These are phyloP conservation scores for Colletotrichum siamense DNA, from an alignment of 2,329 filamentous ascomycete genomes.

Conservation along the genomic window DNA sequence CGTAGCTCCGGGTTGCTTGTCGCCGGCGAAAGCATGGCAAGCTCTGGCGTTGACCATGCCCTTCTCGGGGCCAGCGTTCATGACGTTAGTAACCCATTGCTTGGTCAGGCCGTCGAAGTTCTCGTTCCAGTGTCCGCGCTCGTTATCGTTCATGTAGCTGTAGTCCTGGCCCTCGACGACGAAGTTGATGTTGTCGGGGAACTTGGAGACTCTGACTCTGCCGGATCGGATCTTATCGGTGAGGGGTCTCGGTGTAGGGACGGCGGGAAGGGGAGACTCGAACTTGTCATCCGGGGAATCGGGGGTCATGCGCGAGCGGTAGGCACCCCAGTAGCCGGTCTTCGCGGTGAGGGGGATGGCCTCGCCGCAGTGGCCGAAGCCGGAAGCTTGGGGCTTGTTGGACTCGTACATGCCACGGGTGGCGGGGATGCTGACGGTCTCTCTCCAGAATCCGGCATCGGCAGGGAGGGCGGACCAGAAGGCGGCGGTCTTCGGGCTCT, in stretches of 20 bases:
- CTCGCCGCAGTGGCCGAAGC: constrained; percentile 17
- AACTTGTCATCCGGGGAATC: constrained; percentile 11
- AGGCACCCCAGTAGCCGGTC: constrained; percentile 19
- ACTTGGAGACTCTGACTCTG: constrained; percentile 11
- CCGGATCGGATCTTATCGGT: constrained; percentile 1
- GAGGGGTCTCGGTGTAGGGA: not conserved
- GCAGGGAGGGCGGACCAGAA: constrained; percentile 5
- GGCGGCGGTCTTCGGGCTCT: not conserved
- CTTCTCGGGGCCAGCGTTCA: not conserved
- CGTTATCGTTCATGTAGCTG: constrained; percentile 12
- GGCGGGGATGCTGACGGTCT: constrained; percentile 15
- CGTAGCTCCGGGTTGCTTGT: constrained; percentile 15
- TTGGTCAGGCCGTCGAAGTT: constrained; percentile 16
- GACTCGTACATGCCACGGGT: constrained; percentile 12
- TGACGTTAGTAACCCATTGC: constrained; percentile 18
- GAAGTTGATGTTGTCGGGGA: constrained; percentile 16
- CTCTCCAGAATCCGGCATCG: constrained; percentile 12
- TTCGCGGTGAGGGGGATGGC: constrained; percentile 11
- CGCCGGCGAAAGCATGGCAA: constrained; percentile 10
- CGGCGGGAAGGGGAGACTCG: not conserved
- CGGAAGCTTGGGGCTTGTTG: constrained; percentile 5
- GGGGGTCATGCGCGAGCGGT: constrained; percentile 16
- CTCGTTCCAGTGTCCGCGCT: constrained; percentile 16
- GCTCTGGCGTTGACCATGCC: constrained; percentile 10
- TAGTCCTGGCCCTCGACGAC: constrained; percentile 20